These are phyloP conservation scores for Fraxinus anomala DNA, from an alignment of 257 asterid genomes.

Conservation along the genomic window DNA sequence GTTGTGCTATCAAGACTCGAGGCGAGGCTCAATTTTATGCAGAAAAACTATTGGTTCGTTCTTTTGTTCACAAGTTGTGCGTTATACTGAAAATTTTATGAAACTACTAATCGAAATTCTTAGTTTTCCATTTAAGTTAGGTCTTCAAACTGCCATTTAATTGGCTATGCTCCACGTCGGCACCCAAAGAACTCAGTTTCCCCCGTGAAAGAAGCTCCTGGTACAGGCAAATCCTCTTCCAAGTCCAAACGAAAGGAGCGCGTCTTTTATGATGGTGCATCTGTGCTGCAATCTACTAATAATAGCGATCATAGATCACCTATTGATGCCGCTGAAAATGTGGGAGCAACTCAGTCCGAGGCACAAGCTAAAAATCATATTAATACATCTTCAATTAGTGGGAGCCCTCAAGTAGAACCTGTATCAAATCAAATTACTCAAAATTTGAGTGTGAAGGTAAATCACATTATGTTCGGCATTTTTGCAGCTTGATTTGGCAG, in stretches of 20 bases:
- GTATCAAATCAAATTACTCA: conserved; percentile 18
- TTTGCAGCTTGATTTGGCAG: too few species aligned
- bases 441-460: conserved; percentile 38
- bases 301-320: background rate
- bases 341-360: conserved; percentile 17
- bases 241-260: conserved; percentile 19
- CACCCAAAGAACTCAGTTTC: conserved; percentile 26
- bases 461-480: background rate
- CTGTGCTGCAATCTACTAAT: background rate
- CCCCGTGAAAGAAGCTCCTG: conserved; percentile 22
- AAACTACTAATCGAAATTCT: conserved; percentile 1
- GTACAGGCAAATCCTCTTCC: conserved; percentile 11
- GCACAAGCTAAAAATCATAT: conserved; percentile 21
- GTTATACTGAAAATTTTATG: background rate
- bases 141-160: conserved; percentile 52
- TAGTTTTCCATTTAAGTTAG: conserved; percentile 29
- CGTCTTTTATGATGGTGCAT: background rate
- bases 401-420: conserved; percentile 19
- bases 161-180: conserved; percentile 66
- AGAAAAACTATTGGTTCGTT: conserved; percentile 66
- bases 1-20: conserved; percentile 52
- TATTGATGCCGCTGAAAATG: background rate
- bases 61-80: background rate
- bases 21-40: conserved; percentile 39
- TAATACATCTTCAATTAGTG: conserved; percentile 5